A percentile compares a stretch with the other conserved stretches of the same genome.
Evolutionary conservation across 2,329 filamentous ascomycete species (phyloP).

Genomic region (Pseudopyrenochaeta lycopersici): DNA sequence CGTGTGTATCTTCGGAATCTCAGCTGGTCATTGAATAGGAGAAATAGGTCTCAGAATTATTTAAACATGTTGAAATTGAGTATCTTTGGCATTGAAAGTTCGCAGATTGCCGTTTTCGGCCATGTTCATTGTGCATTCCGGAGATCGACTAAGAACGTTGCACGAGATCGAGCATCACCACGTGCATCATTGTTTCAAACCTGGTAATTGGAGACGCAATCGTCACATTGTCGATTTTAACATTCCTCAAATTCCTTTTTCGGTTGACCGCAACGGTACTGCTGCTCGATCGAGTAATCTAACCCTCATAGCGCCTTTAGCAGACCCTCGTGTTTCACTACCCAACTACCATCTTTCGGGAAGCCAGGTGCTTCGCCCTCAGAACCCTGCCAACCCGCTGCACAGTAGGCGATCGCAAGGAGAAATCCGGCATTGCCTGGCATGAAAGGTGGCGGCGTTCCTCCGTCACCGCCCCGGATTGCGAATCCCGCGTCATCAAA

Average conservation of each 20-base stretch:
- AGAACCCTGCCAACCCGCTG: constrained; percentile 61
- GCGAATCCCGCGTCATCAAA: constrained; percentile 64
- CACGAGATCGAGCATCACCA: constrained; percentile 1
- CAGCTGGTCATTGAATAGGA: background rate
- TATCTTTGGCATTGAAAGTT: background rate
- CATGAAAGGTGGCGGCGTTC: constrained; percentile 67
- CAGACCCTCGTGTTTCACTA: constrained; percentile 33
- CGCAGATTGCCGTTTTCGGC: constrained; percentile 12
- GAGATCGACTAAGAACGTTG: background rate
- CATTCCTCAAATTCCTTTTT: background rate
- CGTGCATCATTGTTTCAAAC: background rate
- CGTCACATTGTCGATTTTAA: background rate
- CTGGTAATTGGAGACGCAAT: background rate
- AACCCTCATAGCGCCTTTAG: constrained; percentile 20
- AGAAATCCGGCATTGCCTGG: constrained; percentile 61
- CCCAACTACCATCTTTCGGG: constrained; percentile 30
- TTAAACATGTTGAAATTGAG: background rate
- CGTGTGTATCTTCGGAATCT: background rate
- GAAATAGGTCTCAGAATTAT: background rate
- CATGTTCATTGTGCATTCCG: background rate
- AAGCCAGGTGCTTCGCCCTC: constrained; percentile 42
- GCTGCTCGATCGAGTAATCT: too few species aligned
- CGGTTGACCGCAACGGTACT: background rate
- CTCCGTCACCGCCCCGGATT: constrained; percentile 60
- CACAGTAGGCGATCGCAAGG: constrained; percentile 63